phyloP scores from a whole-genome alignment of 2,329 filamentous ascomycete genomes.

The Verticillium klebahnii region DNA sequence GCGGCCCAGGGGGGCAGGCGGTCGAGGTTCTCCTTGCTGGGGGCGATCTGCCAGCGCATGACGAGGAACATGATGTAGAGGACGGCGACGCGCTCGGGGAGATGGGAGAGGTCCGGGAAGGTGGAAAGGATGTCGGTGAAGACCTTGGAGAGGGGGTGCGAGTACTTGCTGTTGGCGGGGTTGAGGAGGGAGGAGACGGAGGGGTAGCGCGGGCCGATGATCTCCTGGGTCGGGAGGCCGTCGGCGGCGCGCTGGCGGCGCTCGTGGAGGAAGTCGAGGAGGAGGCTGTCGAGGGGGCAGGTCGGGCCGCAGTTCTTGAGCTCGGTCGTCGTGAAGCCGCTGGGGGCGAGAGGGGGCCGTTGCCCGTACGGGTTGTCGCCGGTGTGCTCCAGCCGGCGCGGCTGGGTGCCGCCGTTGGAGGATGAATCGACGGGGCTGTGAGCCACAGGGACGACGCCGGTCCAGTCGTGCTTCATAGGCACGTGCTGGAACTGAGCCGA shows the following conservation, averaged over 20 bases:
- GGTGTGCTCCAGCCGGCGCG: constrained; percentile 1
- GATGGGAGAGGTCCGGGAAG: constrained; percentile 73
- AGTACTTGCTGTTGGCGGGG: constrained; percentile 54
- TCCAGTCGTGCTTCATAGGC: constrained; percentile 49
- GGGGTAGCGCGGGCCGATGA: constrained; percentile 74
- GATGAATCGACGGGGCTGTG: constrained; percentile 64
- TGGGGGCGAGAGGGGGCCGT: neutral
- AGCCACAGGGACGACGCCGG: constrained; percentile 33
- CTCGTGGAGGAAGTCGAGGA: constrained; percentile 73
- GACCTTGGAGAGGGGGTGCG: constrained; percentile 76
- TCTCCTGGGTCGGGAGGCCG: constrained; percentile 58
- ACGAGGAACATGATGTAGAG: constrained; percentile 83
- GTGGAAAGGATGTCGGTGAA: constrained; percentile 80
- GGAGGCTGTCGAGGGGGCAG: constrained; percentile 72
- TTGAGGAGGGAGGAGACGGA: constrained; percentile 76
- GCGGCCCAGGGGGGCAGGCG: constrained; percentile 69
- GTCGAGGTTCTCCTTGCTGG: constrained; percentile 74
- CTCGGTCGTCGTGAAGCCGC: constrained; percentile 21
- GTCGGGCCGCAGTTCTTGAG: constrained; percentile 63
- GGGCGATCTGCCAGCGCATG: constrained; percentile 81
- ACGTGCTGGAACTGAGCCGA: constrained; percentile 36
- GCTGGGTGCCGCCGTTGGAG: constrained; percentile 6
- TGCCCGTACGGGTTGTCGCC: neutral
- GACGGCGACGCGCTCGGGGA: constrained; percentile 78
- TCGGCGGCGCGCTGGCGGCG: constrained; percentile 61